These are phyloP conservation scores for Mucor mucedo DNA, from an alignment of 371 early-diverging fungal species.

Conservation along the genomic window DNA sequence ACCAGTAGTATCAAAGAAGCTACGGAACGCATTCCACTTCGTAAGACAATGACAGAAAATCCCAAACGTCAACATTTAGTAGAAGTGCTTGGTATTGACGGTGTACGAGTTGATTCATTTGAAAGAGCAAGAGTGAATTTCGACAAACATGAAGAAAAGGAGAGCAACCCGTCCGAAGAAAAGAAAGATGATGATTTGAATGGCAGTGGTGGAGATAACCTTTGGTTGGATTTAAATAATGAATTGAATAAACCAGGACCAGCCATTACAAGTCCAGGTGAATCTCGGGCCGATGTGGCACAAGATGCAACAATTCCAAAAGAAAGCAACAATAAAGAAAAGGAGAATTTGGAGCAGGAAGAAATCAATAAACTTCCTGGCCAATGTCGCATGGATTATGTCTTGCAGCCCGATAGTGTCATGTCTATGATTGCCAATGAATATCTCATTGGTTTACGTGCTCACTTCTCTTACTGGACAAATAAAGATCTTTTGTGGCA, in stretches of 20 bases:
- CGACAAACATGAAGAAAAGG: not conserved
- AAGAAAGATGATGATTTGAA: slow-evolving; percentile 6
- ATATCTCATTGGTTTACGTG: slow-evolving; percentile 53
- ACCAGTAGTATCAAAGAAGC: not conserved
- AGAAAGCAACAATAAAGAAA: not conserved
- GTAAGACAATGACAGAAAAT: slow-evolving; percentile 22
- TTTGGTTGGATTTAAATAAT: slow-evolving; percentile 39
- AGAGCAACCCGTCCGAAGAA: not conserved
- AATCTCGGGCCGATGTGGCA: slow-evolving; percentile 39
- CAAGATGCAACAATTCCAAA: slow-evolving; percentile 35
- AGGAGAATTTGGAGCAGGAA: slow-evolving; percentile 17
- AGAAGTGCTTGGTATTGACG: slow-evolving; percentile 52
- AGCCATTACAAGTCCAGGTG: slow-evolving; percentile 38
- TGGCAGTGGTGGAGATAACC: slow-evolving; percentile 8
- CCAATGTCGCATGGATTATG: slow-evolving; percentile 47
- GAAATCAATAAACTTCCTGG: slow-evolving; percentile 35
- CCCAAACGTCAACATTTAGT: slow-evolving; percentile 40
- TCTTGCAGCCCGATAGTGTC: slow-evolving; percentile 52
- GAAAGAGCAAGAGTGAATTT: slow-evolving; percentile 11
- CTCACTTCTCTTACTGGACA: slow-evolving; percentile 60
- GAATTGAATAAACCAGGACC: slow-evolving; percentile 47
- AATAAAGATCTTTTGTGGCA: slow-evolving; percentile 60
- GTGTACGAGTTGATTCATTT: slow-evolving; percentile 33
- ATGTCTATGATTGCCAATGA: slow-evolving; percentile 62
- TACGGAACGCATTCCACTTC: slow-evolving; percentile 1